Conservation (phyloP, 306 rosid genomes). For the Hippophae gyantsensis region DNA sequence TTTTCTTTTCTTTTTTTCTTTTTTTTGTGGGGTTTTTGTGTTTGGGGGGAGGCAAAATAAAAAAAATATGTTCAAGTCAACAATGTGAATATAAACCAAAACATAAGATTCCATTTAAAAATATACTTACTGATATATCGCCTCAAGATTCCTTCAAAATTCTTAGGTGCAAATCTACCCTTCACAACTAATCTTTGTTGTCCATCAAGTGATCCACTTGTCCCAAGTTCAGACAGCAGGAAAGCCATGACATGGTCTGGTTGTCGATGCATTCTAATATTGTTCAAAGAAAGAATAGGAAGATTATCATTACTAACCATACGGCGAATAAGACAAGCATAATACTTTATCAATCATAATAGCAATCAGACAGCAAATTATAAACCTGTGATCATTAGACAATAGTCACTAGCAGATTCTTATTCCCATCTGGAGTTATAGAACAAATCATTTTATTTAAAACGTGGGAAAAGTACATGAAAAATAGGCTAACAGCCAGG, state of each 20-base stretch:
- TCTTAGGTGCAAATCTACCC: conserved; percentile 97
- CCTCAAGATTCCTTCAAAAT: conserved; percentile 89
- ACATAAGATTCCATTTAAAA: not conserved
- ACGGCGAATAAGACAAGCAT: not conserved
- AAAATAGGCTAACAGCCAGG: no score
- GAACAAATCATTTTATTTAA: no score
- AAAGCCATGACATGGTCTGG: conserved; percentile 97
- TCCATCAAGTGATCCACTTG: conserved; percentile 96
- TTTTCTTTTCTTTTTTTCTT: no score
- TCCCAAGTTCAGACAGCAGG: conserved; percentile 92
- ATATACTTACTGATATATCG: conserved; percentile 83
- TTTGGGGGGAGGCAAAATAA: not conserved
- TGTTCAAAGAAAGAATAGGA: not conserved
- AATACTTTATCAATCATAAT: not conserved
- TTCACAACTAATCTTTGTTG: conserved; percentile 95
- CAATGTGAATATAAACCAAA: not conserved
- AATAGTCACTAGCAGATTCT: no score
- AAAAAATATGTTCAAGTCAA: not conserved
- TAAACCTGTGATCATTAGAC: not conserved
- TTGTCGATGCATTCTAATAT: conserved; percentile 82
- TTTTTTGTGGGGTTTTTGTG: no score
- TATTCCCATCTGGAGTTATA: no score
- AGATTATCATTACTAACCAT: not conserved
- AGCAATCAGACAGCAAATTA: not conserved
- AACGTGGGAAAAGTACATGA: no score